Base-by-base conservation (phyloP, 371 early-diverging fungal genomes). In the Fennellomyces sp. region DNA sequence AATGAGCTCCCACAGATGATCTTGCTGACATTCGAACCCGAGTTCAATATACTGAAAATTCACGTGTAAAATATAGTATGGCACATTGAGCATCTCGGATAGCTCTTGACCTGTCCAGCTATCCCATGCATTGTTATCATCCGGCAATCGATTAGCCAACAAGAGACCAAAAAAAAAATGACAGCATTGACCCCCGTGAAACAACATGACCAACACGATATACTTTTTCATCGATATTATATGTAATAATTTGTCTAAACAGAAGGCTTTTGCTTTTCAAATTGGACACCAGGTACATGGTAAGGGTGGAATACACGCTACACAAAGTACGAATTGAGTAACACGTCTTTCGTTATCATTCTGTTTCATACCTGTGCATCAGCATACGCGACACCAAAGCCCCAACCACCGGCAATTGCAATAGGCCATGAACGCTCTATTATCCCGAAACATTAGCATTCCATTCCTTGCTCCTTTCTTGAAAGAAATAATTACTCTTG, bases 381-480 rank as follows among this genome's bases (percentile, higher is more conserved):
- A 42, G 93, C 90, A 66, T 92, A 88, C 30, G 96, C 91, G 25
- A 90, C 84, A 56, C 96, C 96, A 36, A 93, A 82, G 33, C 93
- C 94, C 64, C 92, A 88, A 36, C 96, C 94, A 30, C 93, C 92
- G 26, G 90, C 81, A 59, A 94, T 81, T 47, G 93, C 89, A 66
- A 96, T 91, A 36, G 96, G 96, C 94, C 94, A 94, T 49, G 81
- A 85, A 66, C 92, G 88, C 80, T 90, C 92, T 93, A 75, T 28
- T 29, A 57, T 38, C 17, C 23, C 45, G 5, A 42, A 3, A 17
- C 0, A 23, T 23, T 17, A 45, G 23, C 23, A 3, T 3, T 23
- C 26, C 28, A 52, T 25, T 47, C 51, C 12, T 33, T 38, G n/a
- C 12, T 39, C 13, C 13, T 39, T 39, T 31, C 33, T 27, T 29